Base-by-base conservation (phyloP, 2,329 filamentous ascomycete species). In the Onygena corvina region DNA sequence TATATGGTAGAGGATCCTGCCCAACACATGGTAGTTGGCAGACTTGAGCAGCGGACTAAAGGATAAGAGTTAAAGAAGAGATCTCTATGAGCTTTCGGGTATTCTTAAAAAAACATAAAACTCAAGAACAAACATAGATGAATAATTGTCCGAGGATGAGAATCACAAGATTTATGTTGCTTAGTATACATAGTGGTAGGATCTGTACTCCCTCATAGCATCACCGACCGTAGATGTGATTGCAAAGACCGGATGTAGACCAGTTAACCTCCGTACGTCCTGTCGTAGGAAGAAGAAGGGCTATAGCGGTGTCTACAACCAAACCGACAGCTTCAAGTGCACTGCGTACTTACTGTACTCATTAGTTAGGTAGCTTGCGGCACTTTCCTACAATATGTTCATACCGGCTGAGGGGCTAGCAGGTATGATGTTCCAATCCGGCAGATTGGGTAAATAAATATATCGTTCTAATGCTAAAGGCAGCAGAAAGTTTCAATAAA, bases 401-500 rank as follows among this genome's bases (percentile, higher is more conserved):
- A 40, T n/a, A 12, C 81, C 84, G 65, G 89, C 81, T 56, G 87
- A 81, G 21, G 84, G 82, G 81, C 74, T 53, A 86, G 83, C 81
- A 80, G 65, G 63, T 81, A 89, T 11, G 84, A 83, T 3, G 85
- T 88, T 84, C 87, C 20, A 23, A 21, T n/a, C 25, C 36, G 18
- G 25, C 18, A 12, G 36, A 40, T n/a, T 40, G 36, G 11, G 36
- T 40, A 18, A 40, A 40, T 6, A 40, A 21, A 4, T 40, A 40
- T 9, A 40, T 14, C 11, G 36, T 40, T 40, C 36, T 21, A 23
- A 40, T 18, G 20, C 36, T 40, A 23, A 40, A 40, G 18, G 36
- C 36, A 23, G 36, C 36, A 40, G 6, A 40, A 11, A 40, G 35
- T n/a, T 12, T 18, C 36, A 25, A 40, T 12, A 23, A 40, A 40